A percentile compares a stretch with the other conserved stretches of the same genome.
These are phyloP conservation scores for Nigrograna mackinnonii DNA, from an alignment of 2,329 filamentous ascomycete genomes.

Conservation along the genomic window DNA sequence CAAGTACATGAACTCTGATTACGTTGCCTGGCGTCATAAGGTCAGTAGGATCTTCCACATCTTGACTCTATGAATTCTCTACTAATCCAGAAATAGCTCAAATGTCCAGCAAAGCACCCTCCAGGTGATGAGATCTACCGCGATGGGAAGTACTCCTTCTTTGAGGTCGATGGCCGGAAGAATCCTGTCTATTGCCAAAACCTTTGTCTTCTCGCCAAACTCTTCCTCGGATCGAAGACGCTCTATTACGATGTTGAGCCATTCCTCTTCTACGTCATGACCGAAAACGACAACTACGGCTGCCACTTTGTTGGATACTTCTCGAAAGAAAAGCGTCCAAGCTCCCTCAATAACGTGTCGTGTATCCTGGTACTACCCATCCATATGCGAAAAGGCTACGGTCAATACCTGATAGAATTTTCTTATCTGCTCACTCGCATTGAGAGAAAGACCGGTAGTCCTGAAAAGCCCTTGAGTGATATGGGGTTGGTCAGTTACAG, in stretches of 20 bases:
- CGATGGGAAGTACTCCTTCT: constrained; percentile 87
- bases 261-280: constrained; percentile 96
- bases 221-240: constrained; percentile 98
- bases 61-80: neutral
- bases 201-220: constrained; percentile 89
- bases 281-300: constrained; percentile 86
- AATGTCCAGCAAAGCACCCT: constrained; percentile 94
- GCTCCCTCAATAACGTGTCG: constrained; percentile 95
- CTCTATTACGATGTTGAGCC: constrained; percentile 98
- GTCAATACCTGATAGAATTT: constrained; percentile 95
- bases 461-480: constrained; percentile 95
- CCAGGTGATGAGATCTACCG: constrained; percentile 98
- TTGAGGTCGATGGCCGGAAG: constrained; percentile 95
- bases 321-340: constrained; percentile 95
- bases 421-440: constrained; percentile 94
- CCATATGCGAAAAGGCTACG: constrained; percentile 95
- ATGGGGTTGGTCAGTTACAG: constrained; percentile 97
- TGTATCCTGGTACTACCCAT: constrained; percentile 96
- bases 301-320: constrained; percentile 99
- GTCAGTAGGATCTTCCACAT: constrained; percentile 21
- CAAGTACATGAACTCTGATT: constrained; percentile 99
- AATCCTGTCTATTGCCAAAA: constrained; percentile 99
- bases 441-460: constrained; percentile 91
- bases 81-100: constrained; percentile 52
- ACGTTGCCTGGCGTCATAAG: constrained; percentile 97